Evolutionary conservation across 1,284 basidiomycete genomes (phyloP).

Genomic region (Singerocomus rubriflavus): DNA sequence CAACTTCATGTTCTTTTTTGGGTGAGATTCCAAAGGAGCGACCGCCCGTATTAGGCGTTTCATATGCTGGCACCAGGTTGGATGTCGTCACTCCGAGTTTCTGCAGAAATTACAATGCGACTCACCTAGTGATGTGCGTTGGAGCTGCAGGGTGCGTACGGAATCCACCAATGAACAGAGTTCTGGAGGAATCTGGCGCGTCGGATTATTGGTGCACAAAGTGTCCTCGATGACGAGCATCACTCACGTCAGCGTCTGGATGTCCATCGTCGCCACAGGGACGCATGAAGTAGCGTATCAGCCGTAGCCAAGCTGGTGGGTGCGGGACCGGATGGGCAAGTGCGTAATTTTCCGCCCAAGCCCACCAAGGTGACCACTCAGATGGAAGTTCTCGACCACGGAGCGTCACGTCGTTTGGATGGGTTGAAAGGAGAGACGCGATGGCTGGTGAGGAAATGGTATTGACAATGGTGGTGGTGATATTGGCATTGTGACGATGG

Average conservation of each 20-base stretch:
- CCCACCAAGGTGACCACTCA: conserved; percentile 31
- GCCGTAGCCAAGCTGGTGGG: conserved; percentile 25
- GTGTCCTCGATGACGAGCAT: background rate
- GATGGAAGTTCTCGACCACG: conserved; percentile 9
- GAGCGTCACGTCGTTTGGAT: conserved; percentile 29
- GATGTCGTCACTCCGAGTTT: background rate
- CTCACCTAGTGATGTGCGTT: conserved; percentile 22
- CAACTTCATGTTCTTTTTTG: conserved; percentile 54
- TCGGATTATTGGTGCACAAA: background rate
- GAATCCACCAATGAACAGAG: conserved; percentile 24
- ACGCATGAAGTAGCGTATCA: conserved; percentile 28
- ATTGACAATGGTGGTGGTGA: conserved; percentile 16
- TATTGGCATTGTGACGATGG: background rate
- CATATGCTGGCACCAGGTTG: conserved; percentile 9
- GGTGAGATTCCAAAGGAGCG: conserved; percentile 47
- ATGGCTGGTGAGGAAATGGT: conserved; percentile 18
- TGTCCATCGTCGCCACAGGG: conserved; percentile 8
- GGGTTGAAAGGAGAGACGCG: conserved; percentile 24
- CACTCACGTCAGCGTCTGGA: conserved; percentile 18
- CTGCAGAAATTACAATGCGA: background rate
- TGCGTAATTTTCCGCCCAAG: conserved; percentile 21
- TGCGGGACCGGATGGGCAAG: conserved; percentile 1
- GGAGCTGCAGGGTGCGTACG: conserved; percentile 28
- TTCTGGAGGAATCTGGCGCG: conserved; percentile 26
- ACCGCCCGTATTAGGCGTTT: conserved; percentile 3